Percentiles rank a stretch among this genome's conserved stretches.
Evolutionary conservation across 2,329 filamentous ascomycete genomes (phyloP).

Genomic region (Cladosporium sp.): DNA sequence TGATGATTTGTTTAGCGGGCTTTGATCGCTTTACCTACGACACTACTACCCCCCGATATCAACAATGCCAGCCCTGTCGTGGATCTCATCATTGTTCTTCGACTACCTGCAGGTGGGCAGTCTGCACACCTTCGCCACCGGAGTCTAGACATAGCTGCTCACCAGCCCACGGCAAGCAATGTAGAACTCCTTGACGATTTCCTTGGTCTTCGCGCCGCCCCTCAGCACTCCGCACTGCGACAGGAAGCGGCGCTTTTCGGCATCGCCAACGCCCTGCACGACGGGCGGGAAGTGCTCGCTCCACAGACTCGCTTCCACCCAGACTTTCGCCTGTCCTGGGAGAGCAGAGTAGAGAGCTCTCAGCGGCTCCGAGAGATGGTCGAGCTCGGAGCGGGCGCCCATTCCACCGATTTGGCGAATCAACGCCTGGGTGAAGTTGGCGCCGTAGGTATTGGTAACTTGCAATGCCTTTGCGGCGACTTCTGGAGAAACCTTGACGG

Average conservation of each 20-base stretch:
- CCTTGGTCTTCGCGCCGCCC: constrained; percentile 58
- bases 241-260: constrained; percentile 60
- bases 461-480: constrained; percentile 19
- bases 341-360: constrained; percentile 52
- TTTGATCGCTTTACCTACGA: constrained; percentile 21
- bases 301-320: constrained; percentile 55
- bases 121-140: too few species aligned
- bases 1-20: constrained; percentile 64
- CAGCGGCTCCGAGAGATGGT: constrained; percentile 64
- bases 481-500: constrained; percentile 15
- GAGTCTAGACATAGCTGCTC: constrained; percentile 14
- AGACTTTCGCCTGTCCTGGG: constrained; percentile 22
- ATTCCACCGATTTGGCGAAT: constrained; percentile 63
- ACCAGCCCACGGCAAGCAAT: constrained; percentile 54
- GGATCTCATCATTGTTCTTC: too few species aligned
- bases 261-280: constrained; percentile 52
- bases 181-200: constrained; percentile 68
- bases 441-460: constrained; percentile 56
- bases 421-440: constrained; percentile 55
- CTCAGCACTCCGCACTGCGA: constrained; percentile 63
- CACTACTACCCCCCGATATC: neutral
- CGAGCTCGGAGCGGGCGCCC: constrained; percentile 66
- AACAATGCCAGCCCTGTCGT: neutral
- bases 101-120: too few species aligned
- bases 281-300: constrained; percentile 47